Evolutionary conservation across 2,329 filamentous ascomycete species (phyloP), one percentile per base, ranked within the genome.

Genomic region (Aspergillus intermedius): DNA sequence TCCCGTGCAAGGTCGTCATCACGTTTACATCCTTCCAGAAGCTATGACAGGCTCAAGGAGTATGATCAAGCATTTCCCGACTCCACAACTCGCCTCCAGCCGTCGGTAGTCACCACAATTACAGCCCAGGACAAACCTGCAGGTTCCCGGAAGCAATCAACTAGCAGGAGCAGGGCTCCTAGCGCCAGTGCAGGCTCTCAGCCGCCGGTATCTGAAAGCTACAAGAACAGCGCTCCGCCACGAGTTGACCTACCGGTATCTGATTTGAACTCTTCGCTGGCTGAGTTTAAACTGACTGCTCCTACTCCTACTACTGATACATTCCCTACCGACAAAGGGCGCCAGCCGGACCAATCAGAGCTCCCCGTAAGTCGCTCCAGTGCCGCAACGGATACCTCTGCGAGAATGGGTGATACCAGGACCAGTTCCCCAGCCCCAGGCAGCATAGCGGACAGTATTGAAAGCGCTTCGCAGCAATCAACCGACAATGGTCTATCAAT

Each of bases 351-450:
- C 4, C 37, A 40, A 40, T 22, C 19, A 19, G 17, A 21, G 8
- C 9, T 40, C 5, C 37, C 37, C 5, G 65, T 72, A 2, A 85
- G 81, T 44, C 78, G 79, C 42, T 86, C 85, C 64, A 86, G 82
- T 65, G 72, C 79, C 53, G 83, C 80, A 6, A 85, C 81, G 2
- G 82, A 79, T 58, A 75, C 77, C 21, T 79, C 81, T 2, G 77
- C 79, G 4, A 65, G 74, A 41, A 66, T 67, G 28, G 65, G 68
- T 10, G 72, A 67, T 15, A 74, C 67, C 25, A 60, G 61, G 49
- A 55, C 54, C 65, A 40, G 73, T 68, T 47, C 71, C 65, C 6
- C 60, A 70, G 25, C 71, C 65, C 6, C 60, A 40, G 34, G 71
- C 60, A 49, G 69, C 62, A 44, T 63, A 61, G 48, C 70, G 62